Conservation (phyloP, 192 early-diverging fungal genomes). For the Funneliformis geosporum region DNA sequence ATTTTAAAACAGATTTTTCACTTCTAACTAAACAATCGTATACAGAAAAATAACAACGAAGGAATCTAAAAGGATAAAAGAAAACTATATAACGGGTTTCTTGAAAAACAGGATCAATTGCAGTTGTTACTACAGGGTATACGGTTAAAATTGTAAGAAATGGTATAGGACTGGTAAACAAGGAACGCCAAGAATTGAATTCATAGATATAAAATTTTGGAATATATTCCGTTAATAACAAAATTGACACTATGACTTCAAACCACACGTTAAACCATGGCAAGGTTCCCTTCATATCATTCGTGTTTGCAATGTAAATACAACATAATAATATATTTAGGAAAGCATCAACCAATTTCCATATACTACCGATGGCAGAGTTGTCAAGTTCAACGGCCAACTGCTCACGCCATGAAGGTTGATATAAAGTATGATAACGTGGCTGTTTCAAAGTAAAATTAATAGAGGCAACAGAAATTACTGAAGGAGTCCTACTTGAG, state of each 20-base stretch:
- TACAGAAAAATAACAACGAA: conserved; percentile 31
- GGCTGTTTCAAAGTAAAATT: conserved; percentile 32
- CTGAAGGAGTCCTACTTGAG: conserved; percentile 13
- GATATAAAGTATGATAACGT: conserved; percentile 20
- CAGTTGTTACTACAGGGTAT: conserved; percentile 1
- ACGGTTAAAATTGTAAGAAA: conserved; percentile 23
- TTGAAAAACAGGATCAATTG: background rate
- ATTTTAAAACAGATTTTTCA: conserved; percentile 26
- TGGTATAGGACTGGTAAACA: conserved; percentile 16
- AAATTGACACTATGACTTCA: conserved; percentile 6
- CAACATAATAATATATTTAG: conserved; percentile 25
- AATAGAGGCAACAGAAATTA: conserved; percentile 12
- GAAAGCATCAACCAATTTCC: conserved; percentile 30
- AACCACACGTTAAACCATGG: conserved; percentile 7
- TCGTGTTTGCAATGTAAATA: conserved; percentile 21
- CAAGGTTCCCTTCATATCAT: background rate
- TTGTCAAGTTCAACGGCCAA: conserved; percentile 28
- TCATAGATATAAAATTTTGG: conserved; percentile 32
- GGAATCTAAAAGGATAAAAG: conserved; percentile 33
- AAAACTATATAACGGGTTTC: conserved; percentile 27
- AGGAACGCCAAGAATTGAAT: conserved; percentile 25
- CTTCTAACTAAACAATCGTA: conserved; percentile 31
- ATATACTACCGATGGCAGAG: conserved; percentile 28
- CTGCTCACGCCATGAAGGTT: conserved; percentile 29
- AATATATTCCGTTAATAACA: conserved; percentile 28